Evolutionary conservation across 2,329 filamentous ascomycete genomes (phyloP).

Genomic region (Colletotrichum plurivorum): DNA sequence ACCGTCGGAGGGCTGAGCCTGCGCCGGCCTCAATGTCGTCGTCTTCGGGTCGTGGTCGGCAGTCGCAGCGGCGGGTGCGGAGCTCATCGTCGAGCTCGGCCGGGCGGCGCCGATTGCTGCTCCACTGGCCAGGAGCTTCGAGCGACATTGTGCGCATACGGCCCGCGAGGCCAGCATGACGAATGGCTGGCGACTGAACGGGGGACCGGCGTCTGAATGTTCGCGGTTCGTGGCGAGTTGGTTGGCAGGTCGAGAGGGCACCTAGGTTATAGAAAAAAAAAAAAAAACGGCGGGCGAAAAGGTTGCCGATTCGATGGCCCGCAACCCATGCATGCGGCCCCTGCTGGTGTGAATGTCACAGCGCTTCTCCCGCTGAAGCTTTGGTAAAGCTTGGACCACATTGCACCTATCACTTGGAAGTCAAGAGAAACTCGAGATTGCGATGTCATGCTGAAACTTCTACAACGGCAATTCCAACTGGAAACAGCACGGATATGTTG

Average conservation of each 20-base stretch:
- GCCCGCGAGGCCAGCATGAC: conserved; percentile 53
- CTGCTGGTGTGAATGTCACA: neutral
- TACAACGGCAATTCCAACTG: no score
- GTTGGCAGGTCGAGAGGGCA: neutral
- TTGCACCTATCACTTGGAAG: neutral
- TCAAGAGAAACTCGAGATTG: no score
- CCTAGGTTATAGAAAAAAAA: neutral
- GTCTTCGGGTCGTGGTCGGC: conserved; percentile 14
- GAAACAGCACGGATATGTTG: no score
- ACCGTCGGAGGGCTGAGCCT: neutral
- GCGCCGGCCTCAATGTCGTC: conserved; percentile 5
- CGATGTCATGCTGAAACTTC: no score
- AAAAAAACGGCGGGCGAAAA: conserved; percentile 8
- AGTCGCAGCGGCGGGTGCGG: conserved; percentile 12
- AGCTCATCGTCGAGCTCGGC: conserved; percentile 35
- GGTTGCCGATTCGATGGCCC: conserved; percentile 22
- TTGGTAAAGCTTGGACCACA: conserved; percentile 26
- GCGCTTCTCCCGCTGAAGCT: neutral
- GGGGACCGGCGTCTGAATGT: neutral
- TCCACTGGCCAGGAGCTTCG: conserved; percentile 31
- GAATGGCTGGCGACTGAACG: conserved; percentile 7
- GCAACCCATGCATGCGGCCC: conserved; percentile 8
- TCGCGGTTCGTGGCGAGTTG: conserved; percentile 7
- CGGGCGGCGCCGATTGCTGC: conserved; percentile 11
- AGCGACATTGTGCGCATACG: conserved; percentile 52